Evolutionary conservation across 495 filamentous ascomycete species (phyloP).

Genomic region (Xylaria acuta): DNA sequence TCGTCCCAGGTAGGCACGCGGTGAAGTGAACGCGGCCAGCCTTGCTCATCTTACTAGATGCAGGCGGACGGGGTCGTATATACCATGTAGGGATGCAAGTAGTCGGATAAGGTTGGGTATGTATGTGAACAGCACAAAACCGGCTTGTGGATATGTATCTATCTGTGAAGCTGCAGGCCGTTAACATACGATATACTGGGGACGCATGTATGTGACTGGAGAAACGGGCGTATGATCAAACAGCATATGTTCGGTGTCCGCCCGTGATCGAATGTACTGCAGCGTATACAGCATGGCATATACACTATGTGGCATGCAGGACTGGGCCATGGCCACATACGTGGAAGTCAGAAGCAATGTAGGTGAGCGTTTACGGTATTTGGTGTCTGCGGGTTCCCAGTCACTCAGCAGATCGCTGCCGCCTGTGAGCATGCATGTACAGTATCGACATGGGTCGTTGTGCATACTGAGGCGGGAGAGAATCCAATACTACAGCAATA

Average conservation of each 20-base stretch:
- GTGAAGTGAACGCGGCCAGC: conserved; percentile 8
- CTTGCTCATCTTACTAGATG: conserved; percentile 16
- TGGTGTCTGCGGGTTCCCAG: conserved; percentile 17
- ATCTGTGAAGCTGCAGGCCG: not conserved
- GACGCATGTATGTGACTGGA: not conserved
- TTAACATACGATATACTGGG: conserved; percentile 15
- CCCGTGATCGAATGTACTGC: not conserved
- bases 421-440: conserved; percentile 23
- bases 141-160: not conserved
- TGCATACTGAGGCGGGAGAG: conserved; percentile 17
- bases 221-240: conserved; percentile 4
- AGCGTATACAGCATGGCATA: not conserved
- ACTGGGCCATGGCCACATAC: conserved; percentile 2
- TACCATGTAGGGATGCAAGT: not conserved
- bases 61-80: not conserved
- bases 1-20: conserved; percentile 11
- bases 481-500: conserved; percentile 7
- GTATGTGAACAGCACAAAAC: not conserved
- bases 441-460: conserved; percentile 3
- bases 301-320: conserved; percentile 12
- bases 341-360: conserved; percentile 17
- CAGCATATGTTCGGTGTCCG: not conserved
- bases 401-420: conserved; percentile 27
- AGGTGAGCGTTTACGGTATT: conserved; percentile 28
- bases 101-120: not conserved